phyloP scores from a whole-genome alignment of 345 rosid genomes.

The Camelina neglecta region DNA sequence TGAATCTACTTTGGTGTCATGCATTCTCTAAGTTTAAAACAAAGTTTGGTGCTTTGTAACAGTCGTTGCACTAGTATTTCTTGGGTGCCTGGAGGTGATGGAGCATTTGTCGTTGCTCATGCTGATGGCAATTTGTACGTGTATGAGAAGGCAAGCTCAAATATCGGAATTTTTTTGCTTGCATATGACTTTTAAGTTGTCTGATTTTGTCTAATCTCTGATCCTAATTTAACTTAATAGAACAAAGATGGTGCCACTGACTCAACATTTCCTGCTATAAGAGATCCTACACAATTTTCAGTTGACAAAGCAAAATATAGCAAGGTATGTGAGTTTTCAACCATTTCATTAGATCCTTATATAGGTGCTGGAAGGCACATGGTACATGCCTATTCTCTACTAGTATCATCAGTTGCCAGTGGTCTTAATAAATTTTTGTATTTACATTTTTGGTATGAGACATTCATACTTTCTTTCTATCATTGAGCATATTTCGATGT shows the following conservation, averaged over 20 bases:
- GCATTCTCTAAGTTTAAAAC: neutral
- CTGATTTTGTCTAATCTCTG: slow-evolving; percentile 21
- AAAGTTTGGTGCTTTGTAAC: slow-evolving; percentile 44
- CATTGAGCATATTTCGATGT: slow-evolving; percentile 14
- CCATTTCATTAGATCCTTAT: slow-evolving; percentile 17
- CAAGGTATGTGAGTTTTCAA: slow-evolving; percentile 62
- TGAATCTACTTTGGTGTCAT: neutral
- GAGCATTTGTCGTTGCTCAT: slow-evolving; percentile 94
- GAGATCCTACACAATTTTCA: slow-evolving; percentile 85
- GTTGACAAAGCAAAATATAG: slow-evolving; percentile 91
- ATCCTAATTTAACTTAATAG: slow-evolving; percentile 47
- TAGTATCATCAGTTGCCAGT: slow-evolving; percentile 18
- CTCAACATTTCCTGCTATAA: slow-evolving; percentile 88
- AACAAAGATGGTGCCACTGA: slow-evolving; percentile 93
- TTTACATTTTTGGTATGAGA: slow-evolving; percentile 2
- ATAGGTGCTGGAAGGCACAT: slow-evolving; percentile 9
- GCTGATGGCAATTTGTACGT: slow-evolving; percentile 93
- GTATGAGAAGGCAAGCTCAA: slow-evolving; percentile 91
- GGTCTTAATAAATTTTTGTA: neutral
- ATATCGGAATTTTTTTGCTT: slow-evolving; percentile 8
- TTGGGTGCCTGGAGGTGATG: slow-evolving; percentile 99
- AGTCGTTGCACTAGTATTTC: slow-evolving; percentile 92
- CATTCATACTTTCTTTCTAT: slow-evolving; percentile 25
- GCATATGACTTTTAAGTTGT: slow-evolving; percentile 14
- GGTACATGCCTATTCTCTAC: slow-evolving; percentile 1